Percentiles rank a stretch among this genome's conserved stretches.
These are phyloP conservation scores for Maudiozyma turicensis DNA, from an alignment of 805 yeast species.

Conservation along the genomic window DNA sequence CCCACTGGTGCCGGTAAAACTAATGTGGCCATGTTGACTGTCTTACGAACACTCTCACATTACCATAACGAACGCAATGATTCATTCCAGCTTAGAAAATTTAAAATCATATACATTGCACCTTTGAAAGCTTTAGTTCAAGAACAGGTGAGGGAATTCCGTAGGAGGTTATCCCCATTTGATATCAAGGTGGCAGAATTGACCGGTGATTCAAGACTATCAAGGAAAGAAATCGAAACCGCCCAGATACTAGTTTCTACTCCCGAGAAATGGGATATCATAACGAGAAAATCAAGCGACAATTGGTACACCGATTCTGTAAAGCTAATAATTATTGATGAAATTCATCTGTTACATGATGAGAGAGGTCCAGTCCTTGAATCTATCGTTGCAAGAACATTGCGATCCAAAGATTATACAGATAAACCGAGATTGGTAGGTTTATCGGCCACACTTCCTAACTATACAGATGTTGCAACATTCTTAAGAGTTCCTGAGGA, in stretches of 20 bases:
- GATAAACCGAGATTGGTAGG: conserved; percentile 65
- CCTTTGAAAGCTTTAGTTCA: conserved; percentile 93
- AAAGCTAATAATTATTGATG: conserved; percentile 73
- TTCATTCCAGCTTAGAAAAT: conserved; percentile 41
- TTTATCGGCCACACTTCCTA: conserved; percentile 87
- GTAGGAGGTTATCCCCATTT: conserved; percentile 50
- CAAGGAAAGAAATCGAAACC: conserved; percentile 62
- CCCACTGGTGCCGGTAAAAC: conserved; percentile 99
- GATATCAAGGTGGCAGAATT: conserved; percentile 74
- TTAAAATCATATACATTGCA: conserved; percentile 81
- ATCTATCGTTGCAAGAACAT: conserved; percentile 69
- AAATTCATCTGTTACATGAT: conserved; percentile 86
- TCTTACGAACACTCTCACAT: conserved; percentile 52
- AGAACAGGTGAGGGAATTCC: conserved; percentile 84
- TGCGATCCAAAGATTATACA: conserved; percentile 35
- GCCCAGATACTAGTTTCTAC: conserved; percentile 86
- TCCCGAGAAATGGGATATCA: conserved; percentile 96
- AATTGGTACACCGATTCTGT: conserved; percentile 56
- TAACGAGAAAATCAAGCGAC: conserved; percentile 73
- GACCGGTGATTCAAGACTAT: conserved; percentile 80
- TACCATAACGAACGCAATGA: conserved; percentile 40
- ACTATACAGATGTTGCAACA: conserved; percentile 74
- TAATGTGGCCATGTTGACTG: conserved; percentile 83
- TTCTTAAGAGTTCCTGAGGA: conserved; percentile 58
- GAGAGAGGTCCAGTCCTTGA: conserved; percentile 93